Base-by-base conservation (phyloP, 2,329 filamentous ascomycete species). In the Ophiostoma sp. region DNA sequence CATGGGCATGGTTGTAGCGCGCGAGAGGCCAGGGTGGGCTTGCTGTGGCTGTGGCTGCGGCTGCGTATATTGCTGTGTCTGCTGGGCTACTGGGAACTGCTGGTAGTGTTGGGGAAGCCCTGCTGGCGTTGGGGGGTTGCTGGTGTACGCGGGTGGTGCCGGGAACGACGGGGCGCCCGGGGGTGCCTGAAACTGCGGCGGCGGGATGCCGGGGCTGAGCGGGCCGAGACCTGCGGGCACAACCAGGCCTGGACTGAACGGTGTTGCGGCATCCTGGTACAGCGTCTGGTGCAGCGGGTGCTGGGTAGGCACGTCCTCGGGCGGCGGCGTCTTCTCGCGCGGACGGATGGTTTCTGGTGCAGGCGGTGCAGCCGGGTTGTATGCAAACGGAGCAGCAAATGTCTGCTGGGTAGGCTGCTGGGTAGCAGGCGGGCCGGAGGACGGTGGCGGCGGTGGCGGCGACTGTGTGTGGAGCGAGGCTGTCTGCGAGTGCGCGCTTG, bases 271-370 rank as follows among this genome's bases (percentile, higher is more conserved):
- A 73, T 90, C 87, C 67, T 86, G 82, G 33, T 81, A 83, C 2
- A 89, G 82, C 15, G 85, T 86, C 67, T 85, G 84, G 4, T 84
- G 83, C 31, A 89, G 79, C 3, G 87, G 87, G 66, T 74, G 23
- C 74, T 88, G 85, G 2, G 83, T 80, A 15, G 83, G 85, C 54
- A 83, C 87, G 75, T 93, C 91, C 44, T 89, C 86, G 3, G 89
- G 90, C 4, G 91, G 91, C 1, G 91, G 91, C 0, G 91, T 94
- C 83, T 93, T 93, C 78, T 94, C 91, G 67, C 91, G 85, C 77
- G 91, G 87, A 27, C 85, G 82, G 68, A 93, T 87, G 31, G 86
- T 83, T 77, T 94, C 91, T 0, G 91, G 90, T 0, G 90, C 90
- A 0, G 90, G 84, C 4, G 91, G 91, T 1, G 91, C 90, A 0